A percentile compares a stretch with the other conserved stretches of the same genome.
phyloP scores from a whole-genome alignment of 2,329 filamentous ascomycete species.

The Aspergillus sp. region DNA sequence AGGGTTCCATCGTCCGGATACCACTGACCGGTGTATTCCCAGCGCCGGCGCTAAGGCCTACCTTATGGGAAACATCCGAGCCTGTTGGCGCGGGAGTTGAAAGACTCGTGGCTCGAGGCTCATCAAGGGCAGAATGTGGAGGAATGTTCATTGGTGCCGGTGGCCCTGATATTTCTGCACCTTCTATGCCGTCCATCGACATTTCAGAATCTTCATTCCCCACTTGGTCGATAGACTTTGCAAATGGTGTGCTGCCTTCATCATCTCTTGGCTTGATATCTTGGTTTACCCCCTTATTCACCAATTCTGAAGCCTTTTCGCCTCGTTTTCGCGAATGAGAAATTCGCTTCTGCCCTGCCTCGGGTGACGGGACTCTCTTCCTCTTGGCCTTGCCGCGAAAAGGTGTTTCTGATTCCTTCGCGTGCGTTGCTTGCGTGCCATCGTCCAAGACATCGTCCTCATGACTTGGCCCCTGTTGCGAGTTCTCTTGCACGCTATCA shows the following conservation, averaged over 20 bases:
- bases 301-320: not conserved
- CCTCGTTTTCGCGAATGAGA: not conserved
- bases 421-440: not conserved
- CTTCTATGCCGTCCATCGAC: not conserved
- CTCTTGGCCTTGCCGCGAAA: constrained; percentile 6
- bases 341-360: not conserved
- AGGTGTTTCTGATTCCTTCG: not conserved
- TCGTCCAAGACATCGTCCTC: not conserved
- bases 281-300: not conserved
- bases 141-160: not conserved
- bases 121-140: not conserved
- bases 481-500: not conserved
- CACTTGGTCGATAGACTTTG: not conserved
- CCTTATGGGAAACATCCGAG: not conserved
- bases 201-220: not conserved
- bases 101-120: not conserved
- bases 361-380: constrained; percentile 8
- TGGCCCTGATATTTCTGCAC: not conserved
- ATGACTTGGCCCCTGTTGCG: not conserved
- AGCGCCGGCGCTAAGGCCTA: not conserved
- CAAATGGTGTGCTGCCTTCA: constrained; percentile 12
- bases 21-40: not conserved
- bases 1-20: not conserved
- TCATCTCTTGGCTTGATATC: not conserved
- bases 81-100: not conserved